Evolutionary conservation across 805 yeast species (phyloP).

Genomic region (Yarrowia divulgata): DNA sequence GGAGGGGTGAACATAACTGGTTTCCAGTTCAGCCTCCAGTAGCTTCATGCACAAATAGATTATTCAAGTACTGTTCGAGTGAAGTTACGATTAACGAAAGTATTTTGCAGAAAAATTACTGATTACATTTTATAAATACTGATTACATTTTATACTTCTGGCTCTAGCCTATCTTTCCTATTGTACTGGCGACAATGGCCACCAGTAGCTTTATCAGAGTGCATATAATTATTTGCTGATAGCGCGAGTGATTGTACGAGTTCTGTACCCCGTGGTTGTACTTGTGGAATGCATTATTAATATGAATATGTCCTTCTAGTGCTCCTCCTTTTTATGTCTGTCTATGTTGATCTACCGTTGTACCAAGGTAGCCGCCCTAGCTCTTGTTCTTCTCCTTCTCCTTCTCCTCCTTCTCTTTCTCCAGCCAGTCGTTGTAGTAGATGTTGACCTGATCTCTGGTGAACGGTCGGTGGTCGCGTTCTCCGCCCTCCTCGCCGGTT

Average conservation of each 20-base stretch:
- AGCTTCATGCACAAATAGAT: not conserved
- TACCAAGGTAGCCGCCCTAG: too few species aligned
- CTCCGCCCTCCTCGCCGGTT: constrained; percentile 8
- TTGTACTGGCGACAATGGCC: too few species aligned
- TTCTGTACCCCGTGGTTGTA: too few species aligned
- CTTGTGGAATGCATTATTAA: constrained; percentile 15
- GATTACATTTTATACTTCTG: constrained; percentile 2
- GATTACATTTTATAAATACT: too few species aligned
- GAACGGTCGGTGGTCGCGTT: constrained; percentile 24
- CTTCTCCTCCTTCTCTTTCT: constrained; percentile 23
- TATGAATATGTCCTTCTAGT: not conserved
- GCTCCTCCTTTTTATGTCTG: not conserved
- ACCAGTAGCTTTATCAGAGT: constrained; percentile 1
- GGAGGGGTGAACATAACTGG: not conserved
- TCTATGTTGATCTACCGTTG: too few species aligned
- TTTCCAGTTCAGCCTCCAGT: not conserved
- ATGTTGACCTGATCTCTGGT: constrained; percentile 28
- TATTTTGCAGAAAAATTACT: too few species aligned
- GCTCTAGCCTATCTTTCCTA: not conserved
- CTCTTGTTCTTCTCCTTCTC: not conserved
- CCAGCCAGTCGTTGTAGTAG: constrained; percentile 29
- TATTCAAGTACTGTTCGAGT: not conserved
- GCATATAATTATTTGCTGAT: constrained; percentile 1
- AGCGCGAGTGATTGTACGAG: too few species aligned
- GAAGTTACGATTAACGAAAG: not conserved